Base-by-base conservation (phyloP, 805 yeast genomes). In the Kodamaea restingae region DNA sequence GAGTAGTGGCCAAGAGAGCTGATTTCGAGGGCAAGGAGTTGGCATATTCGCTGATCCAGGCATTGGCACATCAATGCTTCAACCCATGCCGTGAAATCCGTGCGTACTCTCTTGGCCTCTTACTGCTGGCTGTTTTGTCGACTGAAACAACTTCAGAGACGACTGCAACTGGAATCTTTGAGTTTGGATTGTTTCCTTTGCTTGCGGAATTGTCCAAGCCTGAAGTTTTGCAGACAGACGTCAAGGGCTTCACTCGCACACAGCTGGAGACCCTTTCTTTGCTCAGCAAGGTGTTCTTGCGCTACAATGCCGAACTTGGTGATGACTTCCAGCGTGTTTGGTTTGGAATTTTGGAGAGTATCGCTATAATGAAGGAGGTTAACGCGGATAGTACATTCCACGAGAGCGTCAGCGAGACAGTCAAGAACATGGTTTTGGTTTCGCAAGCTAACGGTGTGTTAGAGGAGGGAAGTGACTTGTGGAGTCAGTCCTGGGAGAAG, bases 21-120 rank as follows among this genome's bases (percentile, higher is more conserved):
- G 55, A 57, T 3, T 69, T 71, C 43, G 51, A 61, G n/a, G 61
- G 58, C 4, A 54, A 60, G 36, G 64, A 60, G 35, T 49, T 63
- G 15, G 66, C 78, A 49, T 75, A 73, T 47, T 83, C 95, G 1
- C 66, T 86, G 44, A 69, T 84, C 20, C 91, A 87, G 54, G 95
- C 95, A 0, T 68, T 88, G 39, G 88, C 93, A 0, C 91, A 84
- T 52, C 96, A 90, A 57, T 85, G 96, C 56, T 74, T 84, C 55
- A 88, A 88, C 52, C 95, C 96, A 14, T 86, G 95, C 56, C 68
- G 86, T 18, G 88, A 85, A 52, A 66, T 88, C 8, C 67, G 95
- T 28, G 60, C 73, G 0, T 76, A 72, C 56, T 90, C 95, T 0
- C 60, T 88, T 30, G 70, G 71, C 15, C 59, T 76, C 0, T 69